These are phyloP conservation scores for Debaryomyces subglobosus DNA, from an alignment of 1,139 yeast genomes.

Conservation along the genomic window DNA sequence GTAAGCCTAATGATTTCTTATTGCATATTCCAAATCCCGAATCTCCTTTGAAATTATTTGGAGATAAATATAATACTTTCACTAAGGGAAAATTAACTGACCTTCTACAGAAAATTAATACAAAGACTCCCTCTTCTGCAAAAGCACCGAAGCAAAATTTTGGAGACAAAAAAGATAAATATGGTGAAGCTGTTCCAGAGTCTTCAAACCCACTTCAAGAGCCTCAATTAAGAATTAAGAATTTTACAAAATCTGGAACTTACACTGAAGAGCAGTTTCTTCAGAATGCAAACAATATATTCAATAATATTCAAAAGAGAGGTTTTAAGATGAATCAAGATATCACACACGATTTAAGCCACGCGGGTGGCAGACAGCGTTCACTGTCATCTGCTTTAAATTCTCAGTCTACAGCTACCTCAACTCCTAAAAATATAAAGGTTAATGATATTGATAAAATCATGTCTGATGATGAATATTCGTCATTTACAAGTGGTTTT, in stretches of 20 bases:
- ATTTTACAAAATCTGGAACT: constrained; percentile 34
- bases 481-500: constrained; percentile 42
- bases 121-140: constrained; percentile 17
- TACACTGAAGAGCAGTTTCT: constrained; percentile 41
- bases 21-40: constrained; percentile 26
- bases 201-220: constrained; percentile 12
- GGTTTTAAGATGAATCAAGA: constrained; percentile 26
- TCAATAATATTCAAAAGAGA: constrained; percentile 41
- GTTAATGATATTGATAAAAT: constrained; percentile 19
- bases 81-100: constrained; percentile 43
- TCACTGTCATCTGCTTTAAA: constrained; percentile 3
- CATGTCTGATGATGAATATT: constrained; percentile 28
- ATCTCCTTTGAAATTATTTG: constrained; percentile 46
- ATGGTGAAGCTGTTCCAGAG: not conserved
- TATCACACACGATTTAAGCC: constrained; percentile 8
- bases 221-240: constrained; percentile 36
- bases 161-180: not conserved
- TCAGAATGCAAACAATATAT: constrained; percentile 43
- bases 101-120: constrained; percentile 31
- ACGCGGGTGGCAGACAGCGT: constrained; percentile 7
- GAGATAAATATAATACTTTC: constrained; percentile 44
- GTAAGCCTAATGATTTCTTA: constrained; percentile 15
- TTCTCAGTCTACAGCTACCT: constrained; percentile 34
- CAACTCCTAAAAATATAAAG: constrained; percentile 39
- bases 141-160: not conserved